These are phyloP conservation scores for Cladobotryum protrusum DNA, from an alignment of 2,329 filamentous ascomycete genomes.

Conservation along the genomic window DNA sequence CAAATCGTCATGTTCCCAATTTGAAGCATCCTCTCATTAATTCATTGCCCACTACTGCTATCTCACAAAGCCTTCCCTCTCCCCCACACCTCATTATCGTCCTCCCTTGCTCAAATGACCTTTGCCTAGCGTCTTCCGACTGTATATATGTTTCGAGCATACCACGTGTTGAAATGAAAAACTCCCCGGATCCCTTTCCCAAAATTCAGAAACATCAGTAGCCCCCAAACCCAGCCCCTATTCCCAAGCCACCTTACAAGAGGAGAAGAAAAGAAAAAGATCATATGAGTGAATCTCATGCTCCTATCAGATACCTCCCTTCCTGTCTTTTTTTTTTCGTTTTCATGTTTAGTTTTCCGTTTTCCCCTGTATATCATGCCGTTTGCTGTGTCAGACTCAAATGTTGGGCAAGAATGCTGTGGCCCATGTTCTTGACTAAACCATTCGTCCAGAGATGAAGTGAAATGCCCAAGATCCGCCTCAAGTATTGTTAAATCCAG, in stretches of 20 bases:
- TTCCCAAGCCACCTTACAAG: constrained; percentile 5
- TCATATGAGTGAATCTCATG: neutral
- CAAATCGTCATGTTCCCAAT: neutral
- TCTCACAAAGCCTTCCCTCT: neutral
- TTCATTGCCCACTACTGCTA: constrained; percentile 3
- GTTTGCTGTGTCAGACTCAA: neutral
- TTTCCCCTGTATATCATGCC: neutral
- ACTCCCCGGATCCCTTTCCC: neutral
- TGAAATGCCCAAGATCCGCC: too few relatives aligned
- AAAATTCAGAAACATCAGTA: neutral
- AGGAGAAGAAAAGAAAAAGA: constrained; percentile 4
- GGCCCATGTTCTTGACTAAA: neutral
- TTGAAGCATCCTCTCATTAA: constrained; percentile 1
- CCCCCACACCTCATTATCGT: constrained; percentile 3
- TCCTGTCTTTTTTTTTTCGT: neutral
- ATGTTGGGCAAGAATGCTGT: neutral
- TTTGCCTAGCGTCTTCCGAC: constrained; percentile 1
- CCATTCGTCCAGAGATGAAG: too few relatives aligned
- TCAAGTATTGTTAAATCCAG: too few relatives aligned
- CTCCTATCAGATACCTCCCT: neutral
- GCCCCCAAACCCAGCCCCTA: constrained; percentile 7
- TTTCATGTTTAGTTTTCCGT: neutral
- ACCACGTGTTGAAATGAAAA: constrained; percentile 1
- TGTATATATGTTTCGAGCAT: constrained; percentile 6
- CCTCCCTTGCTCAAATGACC: neutral